phyloP scores from a whole-genome alignment of 257 asterid genomes.

The Henckelia pumila region DNA sequence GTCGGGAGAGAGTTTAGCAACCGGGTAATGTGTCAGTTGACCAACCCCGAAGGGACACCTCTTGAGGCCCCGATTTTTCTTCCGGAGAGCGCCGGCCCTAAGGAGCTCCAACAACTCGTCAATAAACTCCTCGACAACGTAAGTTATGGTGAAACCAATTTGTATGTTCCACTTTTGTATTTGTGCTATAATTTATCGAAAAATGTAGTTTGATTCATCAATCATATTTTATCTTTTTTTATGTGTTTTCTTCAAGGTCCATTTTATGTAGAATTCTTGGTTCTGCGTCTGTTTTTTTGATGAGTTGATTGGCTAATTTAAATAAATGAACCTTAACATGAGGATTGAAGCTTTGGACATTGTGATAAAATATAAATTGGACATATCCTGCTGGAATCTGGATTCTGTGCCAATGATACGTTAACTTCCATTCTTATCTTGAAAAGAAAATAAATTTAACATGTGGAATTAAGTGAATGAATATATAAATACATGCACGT shows the following conservation, averaged over 20 bases:
- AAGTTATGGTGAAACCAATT: constrained; percentile 22
- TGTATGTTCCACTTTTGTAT: no score
- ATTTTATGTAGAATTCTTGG: neutral
- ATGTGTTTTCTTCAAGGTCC: neutral
- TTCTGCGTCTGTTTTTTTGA: no score
- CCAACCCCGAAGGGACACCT: constrained; percentile 63
- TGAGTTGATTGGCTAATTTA: neutral
- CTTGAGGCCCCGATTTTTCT: constrained; percentile 70
- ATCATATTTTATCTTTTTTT: no score
- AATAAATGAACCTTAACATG: neutral
- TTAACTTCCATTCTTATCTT: neutral
- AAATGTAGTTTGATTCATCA: no score
- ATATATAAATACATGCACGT: neutral
- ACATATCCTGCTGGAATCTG: neutral
- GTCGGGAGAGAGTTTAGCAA: constrained; percentile 48
- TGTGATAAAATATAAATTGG: neutral
- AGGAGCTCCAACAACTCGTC: constrained; percentile 81
- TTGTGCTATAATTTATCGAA: no score
- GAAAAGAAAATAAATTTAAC: neutral
- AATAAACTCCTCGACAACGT: constrained; percentile 73
- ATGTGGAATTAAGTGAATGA: neutral
- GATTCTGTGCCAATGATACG: neutral
- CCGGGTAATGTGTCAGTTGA: constrained; percentile 66
- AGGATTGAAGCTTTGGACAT: neutral
- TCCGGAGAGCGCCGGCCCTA: constrained; percentile 74